A percentile compares a stretch with the other conserved stretches of the same genome.
phyloP scores from a whole-genome alignment of 768 basidiomycete species.

The Phallus indusiatus region DNA sequence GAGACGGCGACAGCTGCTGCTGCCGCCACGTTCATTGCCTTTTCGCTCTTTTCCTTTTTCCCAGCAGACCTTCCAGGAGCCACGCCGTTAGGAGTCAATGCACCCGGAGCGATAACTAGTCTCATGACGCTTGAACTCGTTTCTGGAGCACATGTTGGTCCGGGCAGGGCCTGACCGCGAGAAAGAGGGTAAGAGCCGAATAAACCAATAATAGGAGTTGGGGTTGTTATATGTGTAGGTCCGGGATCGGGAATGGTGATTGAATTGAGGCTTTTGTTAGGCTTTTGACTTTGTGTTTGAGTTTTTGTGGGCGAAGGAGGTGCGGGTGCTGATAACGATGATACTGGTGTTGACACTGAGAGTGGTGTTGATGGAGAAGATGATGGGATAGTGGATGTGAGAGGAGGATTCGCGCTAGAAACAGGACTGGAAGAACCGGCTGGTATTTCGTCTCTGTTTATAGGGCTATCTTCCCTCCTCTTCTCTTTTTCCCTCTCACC shows the following conservation, averaged over 20 bases:
- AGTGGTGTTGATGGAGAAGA: background rate
- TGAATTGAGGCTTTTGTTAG: background rate
- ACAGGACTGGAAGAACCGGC: background rate
- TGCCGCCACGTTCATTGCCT: background rate
- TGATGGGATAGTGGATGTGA: background rate
- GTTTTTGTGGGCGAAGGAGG: too few species aligned
- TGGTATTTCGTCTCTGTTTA: background rate
- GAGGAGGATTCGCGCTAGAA: background rate
- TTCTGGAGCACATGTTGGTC: constrained; percentile 6
- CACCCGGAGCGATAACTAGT: background rate
- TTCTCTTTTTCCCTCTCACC: background rate
- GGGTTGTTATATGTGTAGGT: background rate
- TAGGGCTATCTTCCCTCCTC: background rate
- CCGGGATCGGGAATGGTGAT: background rate
- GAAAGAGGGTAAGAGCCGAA: constrained; percentile 9
- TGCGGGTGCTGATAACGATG: background rate
- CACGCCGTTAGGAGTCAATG: background rate
- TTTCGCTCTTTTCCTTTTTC: background rate
- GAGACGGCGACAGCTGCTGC: too few species aligned
- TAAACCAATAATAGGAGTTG: background rate
- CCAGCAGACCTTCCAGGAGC: background rate
- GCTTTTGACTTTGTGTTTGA: too few species aligned
- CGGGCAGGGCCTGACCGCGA: constrained; percentile 2
- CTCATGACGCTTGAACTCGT: constrained; percentile 2
- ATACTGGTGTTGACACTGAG: background rate